A percentile compares a stretch with the other conserved stretches of the same genome.
These are phyloP conservation scores for Chaetoceros tenuissimus DNA, from an alignment of 108 stramenopile genomes.

Conservation along the genomic window DNA sequence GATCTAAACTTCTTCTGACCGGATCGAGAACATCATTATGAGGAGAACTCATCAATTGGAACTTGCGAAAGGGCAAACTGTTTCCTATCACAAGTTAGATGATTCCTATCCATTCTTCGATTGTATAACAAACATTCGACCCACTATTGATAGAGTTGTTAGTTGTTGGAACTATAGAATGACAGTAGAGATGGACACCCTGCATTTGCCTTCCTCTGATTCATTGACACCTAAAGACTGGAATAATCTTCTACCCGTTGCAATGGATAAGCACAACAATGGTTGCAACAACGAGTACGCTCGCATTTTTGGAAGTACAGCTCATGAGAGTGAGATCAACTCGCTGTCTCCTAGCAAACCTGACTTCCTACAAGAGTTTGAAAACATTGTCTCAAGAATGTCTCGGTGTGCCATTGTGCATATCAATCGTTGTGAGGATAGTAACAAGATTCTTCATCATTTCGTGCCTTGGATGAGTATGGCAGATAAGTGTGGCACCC, in stretches of 20 bases:
- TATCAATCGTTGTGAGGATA: conserved; percentile 11
- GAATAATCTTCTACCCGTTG: conserved; percentile 6
- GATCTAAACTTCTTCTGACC: not conserved
- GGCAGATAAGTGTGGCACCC: conserved; percentile 7
- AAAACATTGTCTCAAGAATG: not conserved
- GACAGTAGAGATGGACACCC: not conserved
- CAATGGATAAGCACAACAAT: conserved; percentile 4
- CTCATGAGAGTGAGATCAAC: conserved; percentile 6
- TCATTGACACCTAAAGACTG: conserved; percentile 10
- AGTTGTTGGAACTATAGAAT: conserved; percentile 16
- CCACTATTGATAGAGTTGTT: conserved; percentile 12
- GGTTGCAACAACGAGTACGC: conserved; percentile 20
- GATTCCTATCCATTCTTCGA: not conserved
- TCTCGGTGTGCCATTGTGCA: conserved; percentile 11
- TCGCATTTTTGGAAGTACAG: conserved; percentile 3
- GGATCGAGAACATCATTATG: not conserved
- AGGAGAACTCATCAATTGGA: no score
- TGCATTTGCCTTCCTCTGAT: conserved; percentile 4
- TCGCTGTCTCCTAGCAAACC: conserved; percentile 5
- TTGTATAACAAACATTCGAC: conserved; percentile 13
- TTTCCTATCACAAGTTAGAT: not conserved
- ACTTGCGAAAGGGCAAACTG: not conserved
- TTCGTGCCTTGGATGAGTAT: conserved; percentile 14
- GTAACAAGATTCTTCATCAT: conserved; percentile 5
- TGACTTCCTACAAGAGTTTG: conserved; percentile 9